These are phyloP conservation scores for Aspergillus sp. DNA, from an alignment of 2,329 filamentous ascomycete genomes.

Conservation along the genomic window DNA sequence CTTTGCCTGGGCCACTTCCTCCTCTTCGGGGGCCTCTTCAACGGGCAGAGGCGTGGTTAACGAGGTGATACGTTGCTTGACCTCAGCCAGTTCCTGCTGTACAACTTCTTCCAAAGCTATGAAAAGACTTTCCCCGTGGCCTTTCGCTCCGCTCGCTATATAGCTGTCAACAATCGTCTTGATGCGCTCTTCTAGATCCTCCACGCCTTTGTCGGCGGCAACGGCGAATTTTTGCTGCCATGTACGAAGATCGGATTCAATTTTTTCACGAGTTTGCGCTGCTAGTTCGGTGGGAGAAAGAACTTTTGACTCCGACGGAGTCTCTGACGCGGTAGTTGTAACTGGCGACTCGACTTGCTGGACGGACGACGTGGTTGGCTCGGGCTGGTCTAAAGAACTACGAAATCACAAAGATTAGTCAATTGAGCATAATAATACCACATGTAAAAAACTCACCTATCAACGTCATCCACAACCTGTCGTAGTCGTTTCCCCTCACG, in stretches of 20 bases:
- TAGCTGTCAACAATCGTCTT: constrained; percentile 70
- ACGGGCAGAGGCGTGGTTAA: constrained; percentile 57
- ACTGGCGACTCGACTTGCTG: constrained; percentile 19
- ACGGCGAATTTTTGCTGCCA: constrained; percentile 90
- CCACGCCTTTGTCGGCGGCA: constrained; percentile 80
- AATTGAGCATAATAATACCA: neutral
- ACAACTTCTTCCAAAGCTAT: constrained; percentile 67
- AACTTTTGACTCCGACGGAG: constrained; percentile 26
- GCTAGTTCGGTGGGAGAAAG: constrained; percentile 47
- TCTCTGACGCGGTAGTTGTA: constrained; percentile 27
- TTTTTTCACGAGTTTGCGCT: constrained; percentile 57
- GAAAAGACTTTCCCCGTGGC: constrained; percentile 52
- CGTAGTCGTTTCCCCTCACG: constrained; percentile 62
- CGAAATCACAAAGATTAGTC: constrained; percentile 13
- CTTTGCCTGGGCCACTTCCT: constrained; percentile 53
- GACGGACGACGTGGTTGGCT: constrained; percentile 20
- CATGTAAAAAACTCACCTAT: constrained; percentile 36
- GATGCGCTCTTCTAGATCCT: constrained; percentile 63
- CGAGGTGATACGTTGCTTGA: constrained; percentile 67
- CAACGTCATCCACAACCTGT: constrained; percentile 56
- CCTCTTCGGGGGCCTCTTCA: constrained; percentile 53
- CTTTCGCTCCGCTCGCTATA: constrained; percentile 62
- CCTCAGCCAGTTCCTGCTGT: constrained; percentile 60
- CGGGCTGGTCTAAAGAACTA: constrained; percentile 21
- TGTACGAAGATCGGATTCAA: constrained; percentile 72